These are phyloP conservation scores for Metarhizium sp. DNA, from an alignment of 2,329 filamentous ascomycete genomes.

Conservation along the genomic window DNA sequence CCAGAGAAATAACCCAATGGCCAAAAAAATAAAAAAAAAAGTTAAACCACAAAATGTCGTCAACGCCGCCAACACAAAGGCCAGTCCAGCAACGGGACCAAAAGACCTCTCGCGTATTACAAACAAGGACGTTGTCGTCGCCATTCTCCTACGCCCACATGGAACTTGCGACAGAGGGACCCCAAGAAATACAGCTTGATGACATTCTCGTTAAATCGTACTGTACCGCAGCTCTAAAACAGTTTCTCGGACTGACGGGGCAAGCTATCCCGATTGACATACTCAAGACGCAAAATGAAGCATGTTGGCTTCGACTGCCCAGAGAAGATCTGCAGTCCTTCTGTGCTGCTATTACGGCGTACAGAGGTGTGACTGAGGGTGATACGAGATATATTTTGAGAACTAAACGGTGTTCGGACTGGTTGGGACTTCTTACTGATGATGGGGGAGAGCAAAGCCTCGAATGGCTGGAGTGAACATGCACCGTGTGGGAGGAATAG, in stretches of 20 bases:
- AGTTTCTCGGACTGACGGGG: conserved; percentile 64
- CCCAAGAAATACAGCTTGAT: conserved; percentile 36
- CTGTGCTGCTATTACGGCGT: conserved; percentile 56
- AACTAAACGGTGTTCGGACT: conserved; percentile 51
- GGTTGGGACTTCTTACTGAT: conserved; percentile 52
- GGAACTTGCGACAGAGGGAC: conserved; percentile 29
- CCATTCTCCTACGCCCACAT: conserved; percentile 50
- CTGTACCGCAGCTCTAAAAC: conserved; percentile 51
- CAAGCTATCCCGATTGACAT: conserved; percentile 61
- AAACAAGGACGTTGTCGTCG: conserved; percentile 42
- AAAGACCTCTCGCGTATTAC: conserved; percentile 37
- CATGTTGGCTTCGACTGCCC: conserved; percentile 58
- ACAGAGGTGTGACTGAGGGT: conserved; percentile 38
- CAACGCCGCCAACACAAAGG: not conserved
- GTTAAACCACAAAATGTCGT: not conserved
- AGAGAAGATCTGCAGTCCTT: conserved; percentile 50
- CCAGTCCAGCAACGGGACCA: conserved; percentile 18
- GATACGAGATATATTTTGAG: conserved; percentile 41
- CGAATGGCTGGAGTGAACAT: conserved; percentile 37
- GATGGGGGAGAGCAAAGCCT: conserved; percentile 22
- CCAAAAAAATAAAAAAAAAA: not conserved
- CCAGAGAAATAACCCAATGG: not conserved
- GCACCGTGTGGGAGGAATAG: conserved; percentile 11
- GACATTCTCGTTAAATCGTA: conserved; percentile 53
- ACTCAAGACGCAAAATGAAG: conserved; percentile 45